phyloP scores from a whole-genome alignment of 148 eudicot species.

The Vaccinium darrowii region DNA sequence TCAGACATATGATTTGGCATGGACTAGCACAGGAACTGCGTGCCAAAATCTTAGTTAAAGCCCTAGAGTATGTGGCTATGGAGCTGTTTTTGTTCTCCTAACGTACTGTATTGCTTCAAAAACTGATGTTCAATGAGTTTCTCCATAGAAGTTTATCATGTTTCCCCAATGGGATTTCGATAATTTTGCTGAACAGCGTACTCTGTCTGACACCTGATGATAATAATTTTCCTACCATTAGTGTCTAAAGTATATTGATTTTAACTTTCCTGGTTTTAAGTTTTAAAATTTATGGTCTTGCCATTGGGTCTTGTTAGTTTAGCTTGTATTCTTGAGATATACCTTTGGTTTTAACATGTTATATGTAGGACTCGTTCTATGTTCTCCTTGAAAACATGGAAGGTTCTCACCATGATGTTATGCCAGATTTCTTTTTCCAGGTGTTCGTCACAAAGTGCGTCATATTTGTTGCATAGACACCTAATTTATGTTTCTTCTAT shows the following conservation, averaged over 20 bases:
- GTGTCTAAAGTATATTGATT: too few relatives aligned
- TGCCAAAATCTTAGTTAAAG: background rate
- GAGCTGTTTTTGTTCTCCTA: background rate
- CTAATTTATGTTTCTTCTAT: background rate
- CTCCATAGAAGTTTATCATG: background rate
- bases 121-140: background rate
- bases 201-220: background rate
- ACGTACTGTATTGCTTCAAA: background rate
- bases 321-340: background rate
- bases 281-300: background rate
- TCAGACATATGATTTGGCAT: background rate
- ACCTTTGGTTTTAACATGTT: background rate
- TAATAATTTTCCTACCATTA: background rate
- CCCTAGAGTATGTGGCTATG: background rate
- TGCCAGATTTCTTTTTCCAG: background rate
- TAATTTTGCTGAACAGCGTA: background rate
- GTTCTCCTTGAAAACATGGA: conserved; percentile 1
- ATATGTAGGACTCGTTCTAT: conserved; percentile 8
- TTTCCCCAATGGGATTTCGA: background rate
- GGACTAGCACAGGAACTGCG: background rate
- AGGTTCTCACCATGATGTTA: background rate
- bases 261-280: background rate
- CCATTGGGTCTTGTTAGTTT: background rate
- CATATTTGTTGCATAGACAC: background rate
- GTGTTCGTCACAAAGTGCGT: background rate